Evolutionary conservation across 768 basidiomycete species (phyloP).

Genomic region (Tulasnella sp.): DNA sequence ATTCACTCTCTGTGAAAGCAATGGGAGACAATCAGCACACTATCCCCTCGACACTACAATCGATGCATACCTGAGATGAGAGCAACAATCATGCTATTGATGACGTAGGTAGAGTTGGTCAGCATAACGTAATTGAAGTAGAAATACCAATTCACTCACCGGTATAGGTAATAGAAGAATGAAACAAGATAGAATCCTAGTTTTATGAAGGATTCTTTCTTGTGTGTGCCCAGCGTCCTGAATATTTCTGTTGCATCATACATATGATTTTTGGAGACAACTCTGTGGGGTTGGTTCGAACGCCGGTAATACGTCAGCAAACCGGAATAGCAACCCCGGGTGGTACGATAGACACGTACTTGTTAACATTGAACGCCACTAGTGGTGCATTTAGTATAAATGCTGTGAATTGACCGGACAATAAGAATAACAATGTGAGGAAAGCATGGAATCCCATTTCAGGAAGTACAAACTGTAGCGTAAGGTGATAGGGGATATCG

Average conservation of each 20-base stretch:
- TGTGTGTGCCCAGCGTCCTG: conserved; percentile 82
- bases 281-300: conserved; percentile 37
- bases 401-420: conserved; percentile 90
- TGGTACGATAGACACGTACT: conserved; percentile 41
- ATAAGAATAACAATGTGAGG: conserved; percentile 79
- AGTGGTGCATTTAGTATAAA: conserved; percentile 82
- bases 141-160: conserved; percentile 37
- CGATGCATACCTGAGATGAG: conserved; percentile 45
- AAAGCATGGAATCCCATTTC: conserved; percentile 93
- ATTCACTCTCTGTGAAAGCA: no score
- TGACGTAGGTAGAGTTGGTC: not conserved
- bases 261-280: conserved; percentile 89
- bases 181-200: conserved; percentile 86
- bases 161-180: conserved; percentile 85
- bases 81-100: conserved; percentile 66
- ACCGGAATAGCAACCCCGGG: not conserved
- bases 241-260: conserved; percentile 99
- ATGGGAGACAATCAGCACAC: no score
- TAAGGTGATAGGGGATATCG: not conserved
- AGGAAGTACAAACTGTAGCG: conserved; percentile 78
- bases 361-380: conserved; percentile 83
- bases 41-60: not conserved
- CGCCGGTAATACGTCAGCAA: not conserved
- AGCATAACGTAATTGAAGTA: conserved; percentile 3
- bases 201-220: conserved; percentile 93